phyloP scores from a whole-genome alignment of 2,329 filamentous ascomycete species.

The Colletotrichum sp. region DNA sequence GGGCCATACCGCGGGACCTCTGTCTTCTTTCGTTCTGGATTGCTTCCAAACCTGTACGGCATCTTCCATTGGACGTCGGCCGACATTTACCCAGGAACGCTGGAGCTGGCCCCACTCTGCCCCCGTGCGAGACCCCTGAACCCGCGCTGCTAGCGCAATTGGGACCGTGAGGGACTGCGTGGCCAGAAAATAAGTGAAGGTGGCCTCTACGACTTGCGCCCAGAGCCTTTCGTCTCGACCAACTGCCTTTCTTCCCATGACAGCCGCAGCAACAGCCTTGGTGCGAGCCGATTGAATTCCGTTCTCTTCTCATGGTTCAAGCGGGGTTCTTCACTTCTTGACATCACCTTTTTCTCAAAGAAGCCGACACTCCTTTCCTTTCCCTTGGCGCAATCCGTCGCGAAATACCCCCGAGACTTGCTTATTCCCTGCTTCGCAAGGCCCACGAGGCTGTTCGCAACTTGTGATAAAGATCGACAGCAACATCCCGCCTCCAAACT shows the following conservation, averaged over 20 bases:
- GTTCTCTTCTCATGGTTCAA: conserved; percentile 16
- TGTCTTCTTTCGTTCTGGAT: background rate
- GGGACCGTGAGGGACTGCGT: conserved; percentile 14
- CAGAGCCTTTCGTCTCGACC: background rate
- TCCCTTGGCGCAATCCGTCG: conserved; percentile 11
- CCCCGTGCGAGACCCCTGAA: conserved; percentile 19
- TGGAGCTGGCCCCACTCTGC: background rate
- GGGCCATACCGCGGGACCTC: background rate
- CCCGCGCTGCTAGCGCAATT: conserved; percentile 9
- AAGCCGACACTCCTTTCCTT: conserved; percentile 20
- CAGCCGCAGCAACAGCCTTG: background rate
- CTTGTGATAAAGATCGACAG: background rate
- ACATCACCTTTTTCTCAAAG: background rate
- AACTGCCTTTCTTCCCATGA: background rate
- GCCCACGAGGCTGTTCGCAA: conserved; percentile 1
- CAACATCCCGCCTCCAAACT: background rate
- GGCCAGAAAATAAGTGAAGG: conserved; percentile 34
- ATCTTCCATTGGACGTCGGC: conserved; percentile 16
- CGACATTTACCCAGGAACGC: conserved; percentile 8
- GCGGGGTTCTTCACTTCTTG: conserved; percentile 11
- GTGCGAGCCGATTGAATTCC: background rate
- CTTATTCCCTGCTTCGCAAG: background rate
- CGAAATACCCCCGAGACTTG: background rate
- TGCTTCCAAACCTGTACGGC: background rate
- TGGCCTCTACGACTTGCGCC: conserved; percentile 34